Base-by-base conservation (phyloP, 2,329 filamentous ascomycete genomes). In the Pseudocercospora musae region DNA sequence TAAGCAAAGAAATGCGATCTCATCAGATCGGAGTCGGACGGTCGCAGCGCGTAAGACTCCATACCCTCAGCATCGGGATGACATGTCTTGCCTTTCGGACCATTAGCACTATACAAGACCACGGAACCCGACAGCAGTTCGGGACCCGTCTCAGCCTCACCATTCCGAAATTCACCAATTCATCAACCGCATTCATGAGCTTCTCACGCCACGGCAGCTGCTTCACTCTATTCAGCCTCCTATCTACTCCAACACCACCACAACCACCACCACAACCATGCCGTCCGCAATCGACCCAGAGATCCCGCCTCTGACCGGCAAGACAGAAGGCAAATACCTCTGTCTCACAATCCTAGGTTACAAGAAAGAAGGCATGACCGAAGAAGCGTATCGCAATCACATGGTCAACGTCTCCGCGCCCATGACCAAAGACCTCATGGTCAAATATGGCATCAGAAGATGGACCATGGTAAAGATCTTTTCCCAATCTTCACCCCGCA, bases 321-420 rank as follows among this genome's bases (percentile, higher is more conserved):
- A 50, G 10, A 46, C 50, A 10, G 46, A 55, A 27, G 27, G 37
- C 23, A 57, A 50, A 48, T 64, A 62, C 57, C 59, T 64, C 10
- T 64, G 80, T 67, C 74, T 83, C 3, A 83, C 80, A 1, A 82
- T 83, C 53, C 76, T 73, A 40, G 81, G 80, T 15, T 84, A 83
- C 66, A 75, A 77, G 2, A 78, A 78, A 61, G 72, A 75, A 0
- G 81, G 80, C 0, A 80, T 84, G 77, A 81, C 74, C 65, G 79
- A 82, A 59, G 78, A 80, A 44, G 81, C 73, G 15, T 83, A 83
- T 63, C 69, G 76, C 2, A 58, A 78, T 60, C 77, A 84, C 65
- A 83, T 84, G 81, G 71, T 69, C 1, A 73, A 82, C 2, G 69
- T 81, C 1, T 79, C 76, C 0, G 81, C 79, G 0, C 80, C 81